Evolutionary conservation across 305 asterid species (phyloP).

Genomic region (Withania somnifera): DNA sequence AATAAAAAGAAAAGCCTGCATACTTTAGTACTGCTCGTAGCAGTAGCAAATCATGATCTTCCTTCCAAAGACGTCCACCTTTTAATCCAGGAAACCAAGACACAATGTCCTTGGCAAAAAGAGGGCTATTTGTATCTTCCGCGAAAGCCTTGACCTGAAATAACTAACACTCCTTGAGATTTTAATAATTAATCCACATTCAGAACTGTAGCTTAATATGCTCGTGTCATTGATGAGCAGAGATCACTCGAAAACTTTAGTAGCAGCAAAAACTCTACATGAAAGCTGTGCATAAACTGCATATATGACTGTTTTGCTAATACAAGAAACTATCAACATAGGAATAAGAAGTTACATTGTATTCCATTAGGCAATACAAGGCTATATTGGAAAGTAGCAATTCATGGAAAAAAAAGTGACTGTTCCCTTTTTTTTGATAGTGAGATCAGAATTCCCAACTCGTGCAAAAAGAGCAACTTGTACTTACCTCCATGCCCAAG

Average conservation of each 20-base stretch:
- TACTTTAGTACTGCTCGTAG: constrained; percentile 90
- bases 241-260: neutral
- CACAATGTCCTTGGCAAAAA: constrained; percentile 61
- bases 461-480: neutral
- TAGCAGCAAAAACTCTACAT: neutral
- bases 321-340: neutral
- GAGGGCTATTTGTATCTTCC: constrained; percentile 29
- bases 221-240: neutral
- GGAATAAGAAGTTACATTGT: neutral
- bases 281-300: neutral
- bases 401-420: neutral
- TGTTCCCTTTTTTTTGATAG: neutral
- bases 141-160: constrained; percentile 58
- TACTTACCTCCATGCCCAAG: neutral
- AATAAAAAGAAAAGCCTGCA: too few species aligned
- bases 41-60: constrained; percentile 66
- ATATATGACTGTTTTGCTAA: neutral
- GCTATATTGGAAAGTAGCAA: neutral
- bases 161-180: neutral
- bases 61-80: constrained; percentile 91
- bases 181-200: neutral
- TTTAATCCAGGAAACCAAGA: constrained; percentile 70
- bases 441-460: neutral
- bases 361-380: neutral
- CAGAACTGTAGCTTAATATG: neutral